Percentiles rank a stretch among this genome's conserved stretches.
phyloP scores from a whole-genome alignment of 768 basidiomycete genomes.

The Gymnopilus dilepis region DNA sequence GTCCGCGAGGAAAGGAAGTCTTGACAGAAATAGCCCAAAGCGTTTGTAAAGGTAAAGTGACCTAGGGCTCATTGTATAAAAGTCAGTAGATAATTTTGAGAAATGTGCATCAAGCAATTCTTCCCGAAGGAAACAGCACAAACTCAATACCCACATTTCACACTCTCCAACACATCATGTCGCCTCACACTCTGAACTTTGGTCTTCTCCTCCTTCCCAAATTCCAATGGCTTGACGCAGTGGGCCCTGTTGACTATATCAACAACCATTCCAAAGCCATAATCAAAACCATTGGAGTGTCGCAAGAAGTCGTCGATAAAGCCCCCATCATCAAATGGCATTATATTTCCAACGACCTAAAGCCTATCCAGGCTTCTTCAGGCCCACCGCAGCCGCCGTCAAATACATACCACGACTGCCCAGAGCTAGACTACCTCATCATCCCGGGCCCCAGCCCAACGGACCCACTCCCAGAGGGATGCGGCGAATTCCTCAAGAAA shows the following conservation, averaged over 20 bases:
- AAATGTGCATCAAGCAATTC: too few relatives aligned
- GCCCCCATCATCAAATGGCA: constrained; percentile 30
- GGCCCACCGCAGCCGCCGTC: constrained; percentile 28
- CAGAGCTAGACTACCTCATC: constrained; percentile 31
- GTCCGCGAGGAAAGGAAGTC: too few relatives aligned
- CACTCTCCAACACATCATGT: neutral
- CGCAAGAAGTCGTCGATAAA: constrained; percentile 16
- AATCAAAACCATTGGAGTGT: neutral
- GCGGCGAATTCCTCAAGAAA: constrained; percentile 23
- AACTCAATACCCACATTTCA: too few relatives aligned
- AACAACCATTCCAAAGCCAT: constrained; percentile 24
- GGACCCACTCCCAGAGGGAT: constrained; percentile 15
- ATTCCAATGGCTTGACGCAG: constrained; percentile 30
- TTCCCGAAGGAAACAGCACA: too few relatives aligned
- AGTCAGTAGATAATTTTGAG: too few relatives aligned
- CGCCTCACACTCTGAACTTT: constrained; percentile 14
- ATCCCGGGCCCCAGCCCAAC: constrained; percentile 27
- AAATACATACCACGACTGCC: constrained; percentile 25
- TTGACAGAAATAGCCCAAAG: too few relatives aligned
- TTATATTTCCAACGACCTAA: constrained; percentile 25
- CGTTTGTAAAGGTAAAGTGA: too few relatives aligned
- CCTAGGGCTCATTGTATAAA: too few relatives aligned
- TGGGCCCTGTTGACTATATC: constrained; percentile 28
- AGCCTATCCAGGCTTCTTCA: constrained; percentile 21
- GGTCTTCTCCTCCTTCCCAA: constrained; percentile 27